Evolutionary conservation across 208 protist species (phyloP).

Genomic region (Trypanosoma brucei): DNA sequence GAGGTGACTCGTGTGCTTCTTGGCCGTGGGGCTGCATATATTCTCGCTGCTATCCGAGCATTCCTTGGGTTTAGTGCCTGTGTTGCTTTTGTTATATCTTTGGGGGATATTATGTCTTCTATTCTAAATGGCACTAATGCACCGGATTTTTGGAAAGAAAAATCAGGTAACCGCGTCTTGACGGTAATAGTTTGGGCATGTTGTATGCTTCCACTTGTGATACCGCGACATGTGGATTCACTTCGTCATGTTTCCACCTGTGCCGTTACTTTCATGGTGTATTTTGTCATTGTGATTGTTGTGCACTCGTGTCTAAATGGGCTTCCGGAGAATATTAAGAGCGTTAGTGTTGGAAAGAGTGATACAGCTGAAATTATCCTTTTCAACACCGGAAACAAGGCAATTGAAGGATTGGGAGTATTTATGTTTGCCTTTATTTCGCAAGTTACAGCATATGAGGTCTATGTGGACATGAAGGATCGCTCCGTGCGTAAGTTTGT

Average conservation of each 20-base stretch:
- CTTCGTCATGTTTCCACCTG: conserved; percentile 55
- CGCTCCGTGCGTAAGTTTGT: conserved; percentile 34
- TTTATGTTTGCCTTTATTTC: conserved; percentile 45
- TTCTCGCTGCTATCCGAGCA: conserved; percentile 28
- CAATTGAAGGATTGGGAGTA: conserved; percentile 19
- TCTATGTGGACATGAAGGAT: conserved; percentile 38
- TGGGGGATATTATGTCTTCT: conserved; percentile 41
- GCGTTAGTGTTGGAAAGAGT: neutral
- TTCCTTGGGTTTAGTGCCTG: conserved; percentile 39
- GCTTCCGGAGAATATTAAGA: conserved; percentile 4
- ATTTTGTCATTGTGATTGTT: conserved; percentile 49
- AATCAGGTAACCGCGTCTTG: conserved; percentile 33
- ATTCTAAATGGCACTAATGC: conserved; percentile 23
- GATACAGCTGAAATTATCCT: conserved; percentile 3
- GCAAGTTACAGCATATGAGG: conserved; percentile 49
- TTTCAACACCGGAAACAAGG: conserved; percentile 12
- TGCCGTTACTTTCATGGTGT: conserved; percentile 48
- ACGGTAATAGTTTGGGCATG: conserved; percentile 40
- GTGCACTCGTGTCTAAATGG: conserved; percentile 41
- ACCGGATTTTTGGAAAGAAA: conserved; percentile 14
- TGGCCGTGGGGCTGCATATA: conserved; percentile 24
- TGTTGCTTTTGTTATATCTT: conserved; percentile 53
- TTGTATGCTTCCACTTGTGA: conserved; percentile 53
- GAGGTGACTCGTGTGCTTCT: conserved; percentile 34
- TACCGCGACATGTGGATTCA: conserved; percentile 53